phyloP scores from a whole-genome alignment of 2,329 filamentous ascomycete species.

The Calonectria montana region DNA sequence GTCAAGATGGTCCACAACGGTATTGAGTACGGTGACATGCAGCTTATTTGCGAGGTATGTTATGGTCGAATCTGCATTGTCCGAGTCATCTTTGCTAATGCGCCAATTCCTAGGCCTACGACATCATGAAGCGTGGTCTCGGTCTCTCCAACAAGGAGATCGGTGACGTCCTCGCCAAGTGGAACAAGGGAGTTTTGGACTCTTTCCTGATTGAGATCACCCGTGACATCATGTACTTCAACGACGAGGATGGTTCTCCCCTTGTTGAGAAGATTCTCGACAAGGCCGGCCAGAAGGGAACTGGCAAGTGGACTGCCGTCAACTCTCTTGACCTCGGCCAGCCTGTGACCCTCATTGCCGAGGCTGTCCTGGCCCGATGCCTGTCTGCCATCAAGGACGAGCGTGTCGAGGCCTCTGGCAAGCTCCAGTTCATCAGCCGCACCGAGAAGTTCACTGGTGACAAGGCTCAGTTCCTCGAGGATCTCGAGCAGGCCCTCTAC shows the following conservation, averaged over 20 bases:
- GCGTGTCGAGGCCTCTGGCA: constrained; percentile 82
- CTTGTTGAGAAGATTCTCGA: constrained; percentile 99
- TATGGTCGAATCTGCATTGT: background rate
- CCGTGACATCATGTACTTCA: constrained; percentile 97
- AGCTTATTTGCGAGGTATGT: constrained; percentile 96
- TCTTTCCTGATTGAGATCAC: constrained; percentile 99
- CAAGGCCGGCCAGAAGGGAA: constrained; percentile 98
- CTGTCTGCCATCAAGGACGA: constrained; percentile 94
- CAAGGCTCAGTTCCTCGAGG: constrained; percentile 92
- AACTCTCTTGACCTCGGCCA: constrained; percentile 98
- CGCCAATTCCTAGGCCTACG: constrained; percentile 79
- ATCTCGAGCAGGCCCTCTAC: constrained; percentile 98
- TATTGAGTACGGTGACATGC: constrained; percentile 99
- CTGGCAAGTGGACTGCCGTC: constrained; percentile 99
- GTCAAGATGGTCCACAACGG: constrained; percentile 99
- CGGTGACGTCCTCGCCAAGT: constrained; percentile 91
- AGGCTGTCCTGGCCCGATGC: constrained; percentile 96
- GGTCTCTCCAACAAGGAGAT: constrained; percentile 93
- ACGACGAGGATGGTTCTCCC: constrained; percentile 90
- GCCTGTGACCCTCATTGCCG: constrained; percentile 97
- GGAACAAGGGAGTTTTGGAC: constrained; percentile 99
- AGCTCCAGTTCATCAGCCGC: constrained; percentile 81
- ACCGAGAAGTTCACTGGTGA: constrained; percentile 85
- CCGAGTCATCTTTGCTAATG: background rate
- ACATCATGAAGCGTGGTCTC: constrained; percentile 99